Evolutionary conservation across 148 eudicot genomes (phyloP).

Genomic region (Rheum nobile): DNA sequence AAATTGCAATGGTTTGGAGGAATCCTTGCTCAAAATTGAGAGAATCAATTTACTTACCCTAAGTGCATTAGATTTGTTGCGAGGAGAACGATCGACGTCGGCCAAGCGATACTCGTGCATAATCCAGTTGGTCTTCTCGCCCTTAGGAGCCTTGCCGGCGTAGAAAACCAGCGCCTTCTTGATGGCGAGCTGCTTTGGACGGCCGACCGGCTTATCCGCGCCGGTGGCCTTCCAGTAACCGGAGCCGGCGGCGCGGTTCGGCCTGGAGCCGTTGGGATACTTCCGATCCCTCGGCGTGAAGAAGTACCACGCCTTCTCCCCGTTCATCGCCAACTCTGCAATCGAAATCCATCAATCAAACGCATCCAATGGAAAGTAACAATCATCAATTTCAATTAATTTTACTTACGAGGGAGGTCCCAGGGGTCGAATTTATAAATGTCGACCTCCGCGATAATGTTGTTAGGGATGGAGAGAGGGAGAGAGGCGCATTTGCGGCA

Average conservation of each 20-base stretch:
- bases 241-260: slow-evolving; percentile 27
- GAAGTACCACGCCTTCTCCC: slow-evolving; percentile 35
- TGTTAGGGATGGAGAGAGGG: neutral
- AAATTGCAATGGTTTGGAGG: neutral
- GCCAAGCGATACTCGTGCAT: slow-evolving; percentile 15
- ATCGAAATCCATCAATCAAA: neutral
- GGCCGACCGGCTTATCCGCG: slow-evolving; percentile 31
- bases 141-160: slow-evolving; percentile 19
- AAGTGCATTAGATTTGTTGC: slow-evolving; percentile 8
- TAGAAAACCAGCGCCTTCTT: slow-evolving; percentile 32
- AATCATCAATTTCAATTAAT: no score
- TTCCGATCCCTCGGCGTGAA: slow-evolving; percentile 30
- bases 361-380: no score
- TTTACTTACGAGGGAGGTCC: neutral
- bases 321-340: slow-evolving; percentile 24
- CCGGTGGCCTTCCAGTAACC: slow-evolving; percentile 44
- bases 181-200: slow-evolving; percentile 22
- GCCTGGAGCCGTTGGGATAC: slow-evolving; percentile 34
- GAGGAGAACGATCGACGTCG: slow-evolving; percentile 16
- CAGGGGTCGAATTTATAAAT: slow-evolving; percentile 9
- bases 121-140: slow-evolving; percentile 9
- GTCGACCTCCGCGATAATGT: slow-evolving; percentile 1
- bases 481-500: slow-evolving; percentile 8
- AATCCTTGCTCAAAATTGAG: neutral
- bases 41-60: neutral